Base-by-base conservation (phyloP, 768 basidiomycete species). In the Macrocybe gigantea region DNA sequence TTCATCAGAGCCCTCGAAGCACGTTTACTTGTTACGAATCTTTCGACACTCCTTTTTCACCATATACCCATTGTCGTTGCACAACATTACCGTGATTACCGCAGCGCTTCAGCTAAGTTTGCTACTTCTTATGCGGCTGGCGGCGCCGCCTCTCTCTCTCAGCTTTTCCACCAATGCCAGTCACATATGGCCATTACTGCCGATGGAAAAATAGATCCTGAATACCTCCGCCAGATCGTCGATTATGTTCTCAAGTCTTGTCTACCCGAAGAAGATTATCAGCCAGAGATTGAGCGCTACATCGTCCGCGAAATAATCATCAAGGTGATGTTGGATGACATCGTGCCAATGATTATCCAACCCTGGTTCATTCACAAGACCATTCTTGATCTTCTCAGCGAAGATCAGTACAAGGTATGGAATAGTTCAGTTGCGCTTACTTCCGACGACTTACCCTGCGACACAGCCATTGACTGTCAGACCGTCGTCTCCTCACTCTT, bases 301-400 rank as follows among this genome's bases (percentile, higher is more conserved):
- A 86, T 97, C 49, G 67, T 89, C 37, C 81, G 92, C 49, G 95
- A 98, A 67, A 70, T 96, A 35, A 57, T 95, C 31, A 77, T 91
- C 58, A 86, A 88, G 55, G 73, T 89, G 15, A 67, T 97, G 5
- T 68, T 93, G 52, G 75, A 77, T 41, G 81, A 83, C 52, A 65
- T 86, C 22, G 58, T 86, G 22, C 83, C 83, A 31, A 82, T 79
- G 54, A 62, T 95, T 44, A 78, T 81, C 5, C 86, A 96, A 61
- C 87, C 89, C 0, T 97, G 94, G 93, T 97, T 96, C 62, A 77
- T 95, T 40, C 82, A 92, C 49, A 81, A 73, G 57, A 58, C 76
- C 3, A 70, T 87, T 8, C 70, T 94, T 33, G 81, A 83, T 56
- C 62, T 85, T 3, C 66, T 95, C 8, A 85, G 80, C 6, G 22